Base-by-base conservation (phyloP, 2,329 filamentous ascomycete species). In the Colletotrichum tofieldiae region DNA sequence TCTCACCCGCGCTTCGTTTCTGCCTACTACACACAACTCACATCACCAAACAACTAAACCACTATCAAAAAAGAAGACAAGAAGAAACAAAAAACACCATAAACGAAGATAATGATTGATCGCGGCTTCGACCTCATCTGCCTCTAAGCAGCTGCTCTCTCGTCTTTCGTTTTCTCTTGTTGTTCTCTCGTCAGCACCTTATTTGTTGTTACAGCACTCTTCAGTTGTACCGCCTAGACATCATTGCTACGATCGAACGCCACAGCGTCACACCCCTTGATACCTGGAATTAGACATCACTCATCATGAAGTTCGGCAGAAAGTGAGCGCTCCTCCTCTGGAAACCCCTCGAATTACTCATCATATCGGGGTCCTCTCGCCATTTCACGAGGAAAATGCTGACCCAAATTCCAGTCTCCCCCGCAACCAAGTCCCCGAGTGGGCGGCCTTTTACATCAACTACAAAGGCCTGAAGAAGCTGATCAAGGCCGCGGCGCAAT, bases 401-500 rank as follows among this genome's bases (percentile, higher is more conserved):
- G 47, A 80, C 76, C 52, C 71, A 75, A 51, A 71, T 58, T 43
- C 65, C 76, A 92, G 90, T 79, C 87, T 97, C 67, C 90, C 93
- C 23, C 91, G 93, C 59, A 95, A 95, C 79, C 93, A 96, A 84
- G 93, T 96, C 79, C 94, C 94, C 59, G 94, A 96, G 84, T 97
- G 94, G 94, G 92, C 93, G 65, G 87, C 91, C 69, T 92, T 88
- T 41, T 97, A 97, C 81, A 95, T 96, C 85, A 91, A 96, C 84
- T 97, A 97, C 86, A 96, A 96, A 81, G 91, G 92, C 77, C 86
- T 98, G 78, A 99, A 99, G 88, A 98, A 96, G 86, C 90, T 98
- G 75, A 95, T 99, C 85, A 98, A 98, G 78, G 90, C 92, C 16
- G 92, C 93, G 43, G 88, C 91, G 71, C 86, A 89, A 75, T 89